Conservation (phyloP, 2,329 filamentous ascomycete genomes). For the Dissoconium aciculare region DNA sequence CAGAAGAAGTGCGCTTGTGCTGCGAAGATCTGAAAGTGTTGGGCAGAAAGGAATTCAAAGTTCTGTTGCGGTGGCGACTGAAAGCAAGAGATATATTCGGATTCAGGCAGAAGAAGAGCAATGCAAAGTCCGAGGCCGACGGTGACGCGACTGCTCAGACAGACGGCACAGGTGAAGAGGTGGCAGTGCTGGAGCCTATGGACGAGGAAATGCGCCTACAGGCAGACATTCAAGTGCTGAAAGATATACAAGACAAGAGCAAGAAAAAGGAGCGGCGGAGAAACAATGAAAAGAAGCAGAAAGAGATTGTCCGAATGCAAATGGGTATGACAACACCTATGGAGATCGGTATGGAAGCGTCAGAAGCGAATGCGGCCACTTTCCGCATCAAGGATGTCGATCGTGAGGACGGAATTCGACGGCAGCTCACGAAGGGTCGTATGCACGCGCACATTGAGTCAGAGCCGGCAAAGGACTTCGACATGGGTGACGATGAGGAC, state of each 20-base stretch:
- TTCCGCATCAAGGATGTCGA: conserved; percentile 76
- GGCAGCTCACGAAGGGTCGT: conserved; percentile 54
- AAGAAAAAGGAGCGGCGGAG: conserved; percentile 72
- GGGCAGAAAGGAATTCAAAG: conserved; percentile 86
- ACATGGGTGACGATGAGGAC: conserved; percentile 40
- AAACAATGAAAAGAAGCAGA: conserved; percentile 88
- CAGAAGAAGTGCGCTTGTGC: conserved; percentile 60
- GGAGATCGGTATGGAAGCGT: conserved; percentile 68
- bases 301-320: conserved; percentile 90
- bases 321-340: conserved; percentile 92
- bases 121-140: conserved; percentile 14
- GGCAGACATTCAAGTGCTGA: conserved; percentile 68
- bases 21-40: conserved; percentile 79
- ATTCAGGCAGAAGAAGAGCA: conserved; percentile 58
- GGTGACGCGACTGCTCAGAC: conserved; percentile 26
- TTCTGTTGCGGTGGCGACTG: conserved; percentile 75
- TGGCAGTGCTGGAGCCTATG: conserved; percentile 75
- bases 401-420: conserved; percentile 53
- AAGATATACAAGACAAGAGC: conserved; percentile 59
- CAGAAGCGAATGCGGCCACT: conserved; percentile 60
- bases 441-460: conserved; percentile 55
- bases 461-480: conserved; percentile 26
- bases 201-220: conserved; percentile 88
- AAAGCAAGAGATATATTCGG: conserved; percentile 84
- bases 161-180: conserved; percentile 39